Percentiles rank a stretch among this genome's conserved stretches.
Conservation (phyloP, 2,329 filamentous ascomycete species). For the Claviceps citrina region DNA sequence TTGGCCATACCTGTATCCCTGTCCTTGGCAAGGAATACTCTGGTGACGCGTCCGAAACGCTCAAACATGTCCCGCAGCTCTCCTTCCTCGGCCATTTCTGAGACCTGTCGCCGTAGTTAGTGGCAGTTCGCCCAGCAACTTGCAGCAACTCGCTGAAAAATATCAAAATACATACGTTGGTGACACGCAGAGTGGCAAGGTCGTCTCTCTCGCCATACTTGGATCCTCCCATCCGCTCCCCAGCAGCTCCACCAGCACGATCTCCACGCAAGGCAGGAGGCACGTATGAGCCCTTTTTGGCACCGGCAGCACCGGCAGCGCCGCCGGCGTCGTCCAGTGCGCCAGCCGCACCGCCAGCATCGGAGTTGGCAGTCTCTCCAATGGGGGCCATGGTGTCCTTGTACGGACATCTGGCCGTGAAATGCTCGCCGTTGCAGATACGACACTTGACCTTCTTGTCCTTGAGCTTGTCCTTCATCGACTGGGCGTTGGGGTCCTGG, state of each 20-base stretch:
- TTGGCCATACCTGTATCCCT: constrained; percentile 90
- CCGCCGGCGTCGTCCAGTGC: constrained; percentile 32
- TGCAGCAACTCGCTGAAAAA: neutral
- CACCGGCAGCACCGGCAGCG: constrained; percentile 35
- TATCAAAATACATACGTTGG: constrained; percentile 60
- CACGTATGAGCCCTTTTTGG: constrained; percentile 73
- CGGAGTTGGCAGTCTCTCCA: constrained; percentile 40
- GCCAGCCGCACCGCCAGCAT: constrained; percentile 33
- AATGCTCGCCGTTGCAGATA: constrained; percentile 98
- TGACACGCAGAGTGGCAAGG: constrained; percentile 87
- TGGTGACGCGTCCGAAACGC: constrained; percentile 87
- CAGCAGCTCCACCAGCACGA: constrained; percentile 35
- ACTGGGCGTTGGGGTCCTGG: constrained; percentile 56
- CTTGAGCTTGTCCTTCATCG: constrained; percentile 72
- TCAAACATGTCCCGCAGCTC: constrained; percentile 97
- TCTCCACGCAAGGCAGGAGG: constrained; percentile 79
- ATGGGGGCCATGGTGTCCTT: constrained; percentile 97
- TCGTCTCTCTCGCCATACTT: constrained; percentile 93
- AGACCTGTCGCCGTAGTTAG: constrained; percentile 44
- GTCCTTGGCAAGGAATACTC: constrained; percentile 97
- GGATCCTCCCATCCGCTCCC: constrained; percentile 67
- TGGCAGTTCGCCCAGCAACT: constrained; percentile 14
- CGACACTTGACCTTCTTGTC: constrained; percentile 99
- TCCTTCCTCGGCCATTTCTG: constrained; percentile 89
- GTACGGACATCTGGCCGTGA: constrained; percentile 97